Evolutionary conservation across 2,329 filamentous ascomycete genomes (phyloP).

Genomic region (Pseudogymnoascus pannorum): DNA sequence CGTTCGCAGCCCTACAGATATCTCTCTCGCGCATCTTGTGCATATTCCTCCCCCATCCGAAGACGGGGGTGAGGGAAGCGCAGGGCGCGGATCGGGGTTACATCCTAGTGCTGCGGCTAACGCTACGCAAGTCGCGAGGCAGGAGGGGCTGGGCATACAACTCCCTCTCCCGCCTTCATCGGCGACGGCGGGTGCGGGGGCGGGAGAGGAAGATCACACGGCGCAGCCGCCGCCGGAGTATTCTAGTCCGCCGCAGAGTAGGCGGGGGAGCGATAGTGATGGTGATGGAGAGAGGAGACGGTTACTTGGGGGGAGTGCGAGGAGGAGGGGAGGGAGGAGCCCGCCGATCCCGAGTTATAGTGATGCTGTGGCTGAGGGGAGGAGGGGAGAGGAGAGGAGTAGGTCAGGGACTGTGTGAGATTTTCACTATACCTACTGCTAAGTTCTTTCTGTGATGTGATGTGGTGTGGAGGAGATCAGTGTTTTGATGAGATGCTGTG

Average conservation of each 20-base stretch:
- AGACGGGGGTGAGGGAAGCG: conserved; percentile 61
- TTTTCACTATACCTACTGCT: too few species aligned
- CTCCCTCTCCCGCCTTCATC: conserved; percentile 35
- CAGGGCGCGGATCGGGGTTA: conserved; percentile 15
- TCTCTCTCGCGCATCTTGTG: conserved; percentile 81
- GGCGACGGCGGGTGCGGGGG: conserved; percentile 20
- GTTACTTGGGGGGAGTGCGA: not conserved
- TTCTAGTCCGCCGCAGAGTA: conserved; percentile 51
- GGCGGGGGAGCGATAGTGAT: conserved; percentile 50
- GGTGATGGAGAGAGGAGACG: conserved; percentile 34
- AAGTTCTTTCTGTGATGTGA: not conserved
- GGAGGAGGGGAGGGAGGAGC: conserved; percentile 16
- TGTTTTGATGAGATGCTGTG: not conserved
- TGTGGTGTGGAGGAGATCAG: too few species aligned
- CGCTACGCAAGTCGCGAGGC: conserved; percentile 16
- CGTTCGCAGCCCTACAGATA: conserved; percentile 85
- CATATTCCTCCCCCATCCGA: conserved; percentile 54
- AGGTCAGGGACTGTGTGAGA: conserved; percentile 2
- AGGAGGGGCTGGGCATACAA: conserved; percentile 31
- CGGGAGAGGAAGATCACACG: conserved; percentile 37
- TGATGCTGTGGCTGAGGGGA: conserved; percentile 26
- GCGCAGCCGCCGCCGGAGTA: conserved; percentile 65
- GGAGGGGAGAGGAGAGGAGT: conserved; percentile 18
- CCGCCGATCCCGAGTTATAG: conserved; percentile 31
- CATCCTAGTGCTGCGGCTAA: conserved; percentile 25